These are phyloP conservation scores for Fusarium sp. DNA, from an alignment of 2,329 filamentous ascomycete species.

Conservation along the genomic window DNA sequence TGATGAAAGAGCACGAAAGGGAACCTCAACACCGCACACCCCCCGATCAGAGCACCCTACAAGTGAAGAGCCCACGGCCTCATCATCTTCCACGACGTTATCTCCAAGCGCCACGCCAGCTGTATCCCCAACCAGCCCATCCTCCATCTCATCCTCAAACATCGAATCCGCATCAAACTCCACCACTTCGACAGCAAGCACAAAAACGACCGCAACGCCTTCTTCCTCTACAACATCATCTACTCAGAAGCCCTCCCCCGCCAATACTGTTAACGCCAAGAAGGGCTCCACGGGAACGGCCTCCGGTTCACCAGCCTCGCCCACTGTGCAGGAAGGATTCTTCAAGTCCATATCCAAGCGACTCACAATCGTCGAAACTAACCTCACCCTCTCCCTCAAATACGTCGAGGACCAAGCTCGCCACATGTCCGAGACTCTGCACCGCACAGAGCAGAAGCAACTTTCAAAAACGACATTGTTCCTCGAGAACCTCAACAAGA, in stretches of 20 bases:
- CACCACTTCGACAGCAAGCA: conserved; percentile 20
- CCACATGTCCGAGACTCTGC: conserved; percentile 87
- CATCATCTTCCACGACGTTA: conserved; percentile 16
- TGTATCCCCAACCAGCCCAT: conserved; percentile 33
- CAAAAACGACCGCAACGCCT: conserved; percentile 22
- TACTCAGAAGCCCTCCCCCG: conserved; percentile 26
- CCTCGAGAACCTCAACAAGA: conserved; percentile 85
- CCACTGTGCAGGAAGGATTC: conserved; percentile 95
- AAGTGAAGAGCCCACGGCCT: conserved; percentile 25
- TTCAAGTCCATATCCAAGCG: conserved; percentile 97
- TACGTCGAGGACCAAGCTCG: conserved; percentile 98
- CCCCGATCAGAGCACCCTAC: conserved; percentile 18
- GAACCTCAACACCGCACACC: conserved; percentile 16
- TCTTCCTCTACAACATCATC: conserved; percentile 13
- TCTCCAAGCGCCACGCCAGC: conserved; percentile 31
- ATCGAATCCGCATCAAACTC: conserved; percentile 13
- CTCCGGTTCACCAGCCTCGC: conserved; percentile 58
- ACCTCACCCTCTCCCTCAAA: conserved; percentile 90
- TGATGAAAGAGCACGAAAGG: conserved; percentile 24
- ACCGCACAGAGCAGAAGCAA: conserved; percentile 88
- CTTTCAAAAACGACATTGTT: conserved; percentile 85
- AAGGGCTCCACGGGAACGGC: conserved; percentile 47
- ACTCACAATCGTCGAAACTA: conserved; percentile 88
- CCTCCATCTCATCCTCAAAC: conserved; percentile 29
- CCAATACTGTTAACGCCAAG: conserved; percentile 40